These are phyloP conservation scores for Rhodotorula taiwanensis DNA, from an alignment of 768 basidiomycete species.

Conservation along the genomic window DNA sequence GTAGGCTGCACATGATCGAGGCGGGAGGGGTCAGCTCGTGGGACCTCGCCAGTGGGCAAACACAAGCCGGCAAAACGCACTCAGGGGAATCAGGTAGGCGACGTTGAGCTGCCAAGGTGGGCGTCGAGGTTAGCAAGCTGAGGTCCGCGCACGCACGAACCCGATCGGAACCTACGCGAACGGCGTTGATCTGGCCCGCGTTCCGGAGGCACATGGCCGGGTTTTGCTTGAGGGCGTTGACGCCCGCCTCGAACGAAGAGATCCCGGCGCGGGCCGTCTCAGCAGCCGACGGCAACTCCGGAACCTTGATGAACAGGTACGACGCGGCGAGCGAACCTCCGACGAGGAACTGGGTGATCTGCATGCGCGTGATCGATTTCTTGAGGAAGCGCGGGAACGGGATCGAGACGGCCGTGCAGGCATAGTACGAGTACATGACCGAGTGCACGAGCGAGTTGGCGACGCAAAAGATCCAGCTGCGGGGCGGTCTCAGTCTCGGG, in stretches of 20 bases:
- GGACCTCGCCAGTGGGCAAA: no score
- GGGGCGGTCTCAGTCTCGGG: background rate
- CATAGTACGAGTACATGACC: constrained; percentile 38
- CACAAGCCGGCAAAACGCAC: background rate
- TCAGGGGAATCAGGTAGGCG: constrained; percentile 23
- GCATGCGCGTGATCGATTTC: constrained; percentile 30
- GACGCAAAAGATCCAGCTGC: constrained; percentile 33
- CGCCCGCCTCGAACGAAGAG: constrained; percentile 20
- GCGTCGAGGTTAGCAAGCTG: no score
- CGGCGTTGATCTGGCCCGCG: constrained; percentile 32
- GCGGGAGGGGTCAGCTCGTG: no score
- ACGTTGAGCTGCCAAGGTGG: constrained; percentile 28
- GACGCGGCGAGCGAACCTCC: constrained; percentile 27
- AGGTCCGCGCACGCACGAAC: no score
- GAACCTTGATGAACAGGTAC: constrained; percentile 37
- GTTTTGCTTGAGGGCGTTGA: constrained; percentile 12
- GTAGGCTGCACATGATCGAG: constrained; percentile 32
- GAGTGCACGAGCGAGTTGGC: constrained; percentile 41
- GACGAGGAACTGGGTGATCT: constrained; percentile 39
- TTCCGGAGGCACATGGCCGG: constrained; percentile 34
- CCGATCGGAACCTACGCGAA: background rate
- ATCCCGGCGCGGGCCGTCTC: constrained; percentile 7
- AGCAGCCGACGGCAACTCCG: constrained; percentile 13
- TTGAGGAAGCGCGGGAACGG: constrained; percentile 41
- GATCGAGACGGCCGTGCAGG: constrained; percentile 36